Percentiles rank a stretch among this genome's conserved stretches.
Evolutionary conservation across 176 grass and related monocot genomes (phyloP).

Genomic region (Oryza brachyantha): DNA sequence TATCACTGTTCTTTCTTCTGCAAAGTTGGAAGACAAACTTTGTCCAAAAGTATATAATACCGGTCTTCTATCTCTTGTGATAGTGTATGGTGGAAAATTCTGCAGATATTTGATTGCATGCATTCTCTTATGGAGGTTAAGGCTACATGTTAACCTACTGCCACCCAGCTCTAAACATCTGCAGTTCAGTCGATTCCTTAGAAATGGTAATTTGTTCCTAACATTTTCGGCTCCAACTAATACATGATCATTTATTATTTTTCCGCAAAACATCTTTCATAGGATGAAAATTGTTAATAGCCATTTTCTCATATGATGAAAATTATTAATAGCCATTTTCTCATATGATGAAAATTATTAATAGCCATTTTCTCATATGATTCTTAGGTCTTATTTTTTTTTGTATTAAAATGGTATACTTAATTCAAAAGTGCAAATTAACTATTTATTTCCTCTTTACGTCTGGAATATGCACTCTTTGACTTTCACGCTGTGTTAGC

Average conservation of each 20-base stretch:
- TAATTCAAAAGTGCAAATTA: background rate
- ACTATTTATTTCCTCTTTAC: background rate
- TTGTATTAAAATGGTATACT: background rate
- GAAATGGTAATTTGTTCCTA: conserved; percentile 56
- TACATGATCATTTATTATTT: background rate
- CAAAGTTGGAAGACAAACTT: background rate
- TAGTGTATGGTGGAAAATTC: conserved; percentile 30
- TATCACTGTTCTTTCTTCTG: background rate
- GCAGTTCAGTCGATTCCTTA: conserved; percentile 71
- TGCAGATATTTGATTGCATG: conserved; percentile 76
- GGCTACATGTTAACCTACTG: conserved; percentile 53
- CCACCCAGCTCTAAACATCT: conserved; percentile 61
- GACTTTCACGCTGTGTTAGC: background rate
- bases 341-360: background rate
- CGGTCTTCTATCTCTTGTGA: conserved; percentile 29
- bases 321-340: background rate
- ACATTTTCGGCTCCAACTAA: background rate
- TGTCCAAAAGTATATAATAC: conserved; percentile 24
- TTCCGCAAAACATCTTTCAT: background rate
- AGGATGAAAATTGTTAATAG: background rate
- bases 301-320: background rate
- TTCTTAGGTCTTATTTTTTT: background rate
- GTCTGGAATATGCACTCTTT: background rate
- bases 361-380: background rate
- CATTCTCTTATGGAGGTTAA: conserved; percentile 71